A percentile compares a stretch with the other conserved stretches of the same genome.
Conservation (phyloP, 176 grass and related monocot species). For the Aegilops tauschii region DNA sequence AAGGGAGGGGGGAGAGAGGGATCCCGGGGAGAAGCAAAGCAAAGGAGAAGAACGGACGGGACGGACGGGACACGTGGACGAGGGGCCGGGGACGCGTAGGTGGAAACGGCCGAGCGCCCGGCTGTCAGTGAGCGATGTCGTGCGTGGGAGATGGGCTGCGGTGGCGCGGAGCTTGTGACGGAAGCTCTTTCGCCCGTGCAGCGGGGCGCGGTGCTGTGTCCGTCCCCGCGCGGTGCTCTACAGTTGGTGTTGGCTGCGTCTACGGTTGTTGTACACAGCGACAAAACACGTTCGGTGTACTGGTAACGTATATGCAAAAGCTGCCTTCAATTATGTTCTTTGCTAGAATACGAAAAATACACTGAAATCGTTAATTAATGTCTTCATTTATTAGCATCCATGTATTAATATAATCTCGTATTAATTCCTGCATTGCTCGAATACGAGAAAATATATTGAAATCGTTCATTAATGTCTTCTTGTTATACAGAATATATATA, state of each 20-base stretch:
- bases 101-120: not conserved
- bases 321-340: too few species aligned
- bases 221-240: not conserved
- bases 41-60: not conserved
- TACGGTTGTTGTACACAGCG: not conserved
- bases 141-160: not conserved
- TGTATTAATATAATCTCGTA: not conserved
- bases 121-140: not conserved
- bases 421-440: not conserved
- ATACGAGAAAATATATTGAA: not conserved
- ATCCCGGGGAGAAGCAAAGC: not conserved
- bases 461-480: too few species aligned
- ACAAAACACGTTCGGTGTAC: not conserved
- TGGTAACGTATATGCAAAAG: not conserved
- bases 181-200: not conserved
- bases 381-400: not conserved
- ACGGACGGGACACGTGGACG: constrained; percentile 2
- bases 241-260: not conserved
- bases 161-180: constrained; percentile 17
- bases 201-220: not conserved
- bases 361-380: not conserved
- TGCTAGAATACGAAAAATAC: too few species aligned
- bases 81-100: not conserved
- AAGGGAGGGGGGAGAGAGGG: constrained; percentile 16
- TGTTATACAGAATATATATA: too few species aligned